Percentiles rank a stretch among this genome's conserved stretches.
phyloP scores from a whole-genome alignment of 2,329 filamentous ascomycete species.

The Fusarium nodosum region DNA sequence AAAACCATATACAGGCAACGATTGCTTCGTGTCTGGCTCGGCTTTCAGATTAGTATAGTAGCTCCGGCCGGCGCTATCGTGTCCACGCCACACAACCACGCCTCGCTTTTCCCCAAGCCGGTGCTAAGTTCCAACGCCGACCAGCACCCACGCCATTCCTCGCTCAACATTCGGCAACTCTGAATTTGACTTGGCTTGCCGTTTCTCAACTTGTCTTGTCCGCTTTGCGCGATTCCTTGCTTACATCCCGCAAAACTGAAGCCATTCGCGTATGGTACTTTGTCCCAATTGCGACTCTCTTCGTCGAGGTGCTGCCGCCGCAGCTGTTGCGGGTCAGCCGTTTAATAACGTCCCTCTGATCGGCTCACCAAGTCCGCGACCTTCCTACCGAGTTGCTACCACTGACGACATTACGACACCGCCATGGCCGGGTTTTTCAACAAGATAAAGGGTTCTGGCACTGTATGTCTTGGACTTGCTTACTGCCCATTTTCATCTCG shows the following conservation, averaged over 20 bases:
- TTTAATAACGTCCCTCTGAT: slow-evolving; percentile 38
- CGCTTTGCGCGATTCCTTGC: slow-evolving; percentile 21
- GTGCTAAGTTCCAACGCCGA: slow-evolving; percentile 24
- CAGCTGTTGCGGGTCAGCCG: slow-evolving; percentile 54
- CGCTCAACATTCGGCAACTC: slow-evolving; percentile 36
- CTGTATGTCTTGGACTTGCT: slow-evolving; percentile 60
- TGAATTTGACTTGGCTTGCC: slow-evolving; percentile 27
- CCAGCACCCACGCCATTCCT: slow-evolving; percentile 33
- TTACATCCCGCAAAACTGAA: slow-evolving; percentile 15
- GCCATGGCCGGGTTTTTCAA: slow-evolving; percentile 70
- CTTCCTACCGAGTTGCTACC: slow-evolving; percentile 26
- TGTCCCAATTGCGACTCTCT: slow-evolving; percentile 45
- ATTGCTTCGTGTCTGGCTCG: slow-evolving; percentile 22
- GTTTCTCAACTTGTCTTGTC: slow-evolving; percentile 1
- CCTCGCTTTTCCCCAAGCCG: slow-evolving; percentile 39
- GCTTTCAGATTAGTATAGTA: slow-evolving; percentile 39
- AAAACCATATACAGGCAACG: slow-evolving; percentile 3
- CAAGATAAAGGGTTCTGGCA: slow-evolving; percentile 69
- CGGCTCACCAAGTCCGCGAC: slow-evolving; percentile 42
- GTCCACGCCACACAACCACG: slow-evolving; percentile 47
- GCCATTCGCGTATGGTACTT: slow-evolving; percentile 47
- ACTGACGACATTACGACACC: slow-evolving; percentile 43
- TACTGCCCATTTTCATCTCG: slow-evolving; percentile 17
- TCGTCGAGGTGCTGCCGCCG: slow-evolving; percentile 54
- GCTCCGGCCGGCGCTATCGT: slow-evolving; percentile 43